Evolutionary conservation across 176 grass and related monocot species (phyloP).

Genomic region (Hsuehochloa calcarea): DNA sequence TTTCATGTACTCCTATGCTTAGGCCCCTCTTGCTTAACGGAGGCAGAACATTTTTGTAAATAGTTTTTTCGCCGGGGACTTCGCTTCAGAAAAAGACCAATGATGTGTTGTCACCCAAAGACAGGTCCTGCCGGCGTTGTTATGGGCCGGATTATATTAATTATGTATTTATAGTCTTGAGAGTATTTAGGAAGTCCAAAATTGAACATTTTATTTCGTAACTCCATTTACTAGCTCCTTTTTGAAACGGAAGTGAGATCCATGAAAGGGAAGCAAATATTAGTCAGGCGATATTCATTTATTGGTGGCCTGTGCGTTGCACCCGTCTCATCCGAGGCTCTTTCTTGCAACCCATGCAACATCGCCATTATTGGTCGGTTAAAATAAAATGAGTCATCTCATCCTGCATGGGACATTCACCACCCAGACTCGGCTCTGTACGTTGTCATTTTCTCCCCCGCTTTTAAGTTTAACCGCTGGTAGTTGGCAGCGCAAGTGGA

Average conservation of each 20-base stretch:
- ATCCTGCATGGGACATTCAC: background rate
- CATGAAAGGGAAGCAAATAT: background rate
- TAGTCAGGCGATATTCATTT: background rate
- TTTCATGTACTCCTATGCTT: background rate
- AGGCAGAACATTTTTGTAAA: conserved; percentile 43
- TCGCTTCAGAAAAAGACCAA: conserved; percentile 8
- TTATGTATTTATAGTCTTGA: conserved; percentile 24
- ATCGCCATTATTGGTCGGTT: conserved; percentile 15
- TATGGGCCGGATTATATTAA: conserved; percentile 35
- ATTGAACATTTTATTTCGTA: background rate
- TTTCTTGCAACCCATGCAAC: conserved; percentile 45
- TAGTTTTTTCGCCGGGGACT: conserved; percentile 52
- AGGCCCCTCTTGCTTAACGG: background rate
- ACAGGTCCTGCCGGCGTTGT: conserved; percentile 45
- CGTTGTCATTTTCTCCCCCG: background rate
- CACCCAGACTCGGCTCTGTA: background rate
- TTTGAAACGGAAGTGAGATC: conserved; percentile 8
- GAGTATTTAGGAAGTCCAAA: background rate
- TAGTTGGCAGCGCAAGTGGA: conserved; percentile 10
- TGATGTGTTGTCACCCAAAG: conserved; percentile 31
- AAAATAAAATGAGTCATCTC: background rate
- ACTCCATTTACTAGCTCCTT: background rate
- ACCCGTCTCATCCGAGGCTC: background rate
- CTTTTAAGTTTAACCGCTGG: background rate
- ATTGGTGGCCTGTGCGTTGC: background rate